phyloP scores from a whole-genome alignment of 495 filamentous ascomycete species.

The Aspergillus mulundensis region DNA sequence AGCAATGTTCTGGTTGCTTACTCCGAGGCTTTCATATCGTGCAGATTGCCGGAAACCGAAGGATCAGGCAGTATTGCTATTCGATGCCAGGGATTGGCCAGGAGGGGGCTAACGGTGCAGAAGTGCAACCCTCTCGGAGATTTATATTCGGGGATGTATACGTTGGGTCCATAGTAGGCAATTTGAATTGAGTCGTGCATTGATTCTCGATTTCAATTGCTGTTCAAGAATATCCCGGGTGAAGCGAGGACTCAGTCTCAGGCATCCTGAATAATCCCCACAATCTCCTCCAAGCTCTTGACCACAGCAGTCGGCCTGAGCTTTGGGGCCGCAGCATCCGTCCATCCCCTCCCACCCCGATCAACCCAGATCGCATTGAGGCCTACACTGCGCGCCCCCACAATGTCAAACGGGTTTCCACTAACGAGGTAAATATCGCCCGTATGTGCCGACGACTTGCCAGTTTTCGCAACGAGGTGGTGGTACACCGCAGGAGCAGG shows the following conservation, averaged over 20 bases:
- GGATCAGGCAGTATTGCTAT: not conserved
- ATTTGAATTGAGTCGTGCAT: not conserved
- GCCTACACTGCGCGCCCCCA: slow-evolving; percentile 38
- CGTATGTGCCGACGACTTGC: slow-evolving; percentile 40
- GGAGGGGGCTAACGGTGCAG: not conserved
- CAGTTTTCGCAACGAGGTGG: slow-evolving; percentile 52
- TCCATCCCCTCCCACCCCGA: slow-evolving; percentile 44
- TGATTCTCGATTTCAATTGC: not conserved
- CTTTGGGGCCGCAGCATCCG: slow-evolving; percentile 27
- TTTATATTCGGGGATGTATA: too few species aligned
- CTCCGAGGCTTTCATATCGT: not conserved
- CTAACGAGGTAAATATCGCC: slow-evolving; percentile 67
- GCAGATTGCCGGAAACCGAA: not conserved
- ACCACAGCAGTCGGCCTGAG: slow-evolving; percentile 30
- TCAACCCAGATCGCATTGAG: slow-evolving; percentile 71
- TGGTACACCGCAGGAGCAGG: slow-evolving; percentile 62
- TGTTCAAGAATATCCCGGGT: too few species aligned
- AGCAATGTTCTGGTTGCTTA: not conserved
- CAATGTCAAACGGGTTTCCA: slow-evolving; percentile 79
- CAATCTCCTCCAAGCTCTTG: slow-evolving; percentile 26
- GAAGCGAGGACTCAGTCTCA: not conserved
- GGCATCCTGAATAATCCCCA: slow-evolving; percentile 17
- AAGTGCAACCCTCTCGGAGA: not conserved
- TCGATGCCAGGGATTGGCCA: not conserved
- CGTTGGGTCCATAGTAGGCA: not conserved